Evolutionary conservation across 257 asterid genomes (phyloP).

Genomic region (Anisodus acutangulus): DNA sequence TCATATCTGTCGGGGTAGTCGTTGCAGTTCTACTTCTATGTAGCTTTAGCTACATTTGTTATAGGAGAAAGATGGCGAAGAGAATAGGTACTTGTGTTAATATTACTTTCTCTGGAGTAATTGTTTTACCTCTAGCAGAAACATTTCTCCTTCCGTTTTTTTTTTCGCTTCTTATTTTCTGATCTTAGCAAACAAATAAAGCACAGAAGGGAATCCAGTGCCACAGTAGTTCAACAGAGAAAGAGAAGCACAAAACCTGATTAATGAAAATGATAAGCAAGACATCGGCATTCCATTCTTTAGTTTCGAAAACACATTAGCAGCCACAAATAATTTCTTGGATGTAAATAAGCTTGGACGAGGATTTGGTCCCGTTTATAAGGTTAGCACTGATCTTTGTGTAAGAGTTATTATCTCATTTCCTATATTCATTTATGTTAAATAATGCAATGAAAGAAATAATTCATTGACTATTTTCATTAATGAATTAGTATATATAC

Average conservation of each 20-base stretch:
- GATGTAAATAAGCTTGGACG: constrained; percentile 34
- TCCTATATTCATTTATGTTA: too few relatives aligned
- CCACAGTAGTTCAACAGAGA: constrained; percentile 40
- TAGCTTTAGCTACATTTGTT: constrained; percentile 20
- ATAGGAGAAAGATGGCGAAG: neutral
- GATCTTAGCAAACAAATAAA: constrained; percentile 34
- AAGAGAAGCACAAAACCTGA: neutral
- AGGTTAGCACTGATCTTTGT: neutral
- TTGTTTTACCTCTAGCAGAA: neutral
- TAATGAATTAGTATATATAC: too few relatives aligned
- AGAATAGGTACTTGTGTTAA: constrained; percentile 15
- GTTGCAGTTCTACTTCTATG: neutral
- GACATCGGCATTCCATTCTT: constrained; percentile 26
- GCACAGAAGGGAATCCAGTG: constrained; percentile 30
- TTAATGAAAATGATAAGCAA: constrained; percentile 19
- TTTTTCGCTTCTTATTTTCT: neutral
- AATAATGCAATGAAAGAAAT: too few relatives aligned
- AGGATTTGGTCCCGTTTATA: constrained; percentile 38
- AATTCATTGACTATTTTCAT: too few relatives aligned
- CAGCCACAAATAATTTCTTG: constrained; percentile 31
- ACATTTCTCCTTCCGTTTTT: neutral
- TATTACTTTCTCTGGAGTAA: neutral
- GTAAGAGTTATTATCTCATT: too few relatives aligned
- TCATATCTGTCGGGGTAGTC: constrained; percentile 17
- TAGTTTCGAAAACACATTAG: constrained; percentile 8